These are phyloP conservation scores for Stemphylium vesicarium DNA, from an alignment of 2,329 filamentous ascomycete genomes.

Conservation along the genomic window DNA sequence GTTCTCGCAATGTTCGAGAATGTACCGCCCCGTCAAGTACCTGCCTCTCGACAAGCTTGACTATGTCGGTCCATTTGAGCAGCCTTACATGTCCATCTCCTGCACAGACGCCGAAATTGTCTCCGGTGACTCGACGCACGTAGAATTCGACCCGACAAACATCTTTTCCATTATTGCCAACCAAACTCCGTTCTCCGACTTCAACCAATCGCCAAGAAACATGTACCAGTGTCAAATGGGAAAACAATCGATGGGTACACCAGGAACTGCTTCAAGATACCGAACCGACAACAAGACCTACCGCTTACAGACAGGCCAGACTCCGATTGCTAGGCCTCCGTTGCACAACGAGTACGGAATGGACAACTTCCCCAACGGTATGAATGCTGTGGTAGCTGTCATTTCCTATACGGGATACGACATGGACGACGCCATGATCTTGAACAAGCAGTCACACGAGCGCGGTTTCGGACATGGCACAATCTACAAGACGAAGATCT, in stretches of 20 bases:
- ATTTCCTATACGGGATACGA: slow-evolving; percentile 99
- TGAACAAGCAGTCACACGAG: slow-evolving; percentile 97
- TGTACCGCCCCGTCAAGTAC: slow-evolving; percentile 93
- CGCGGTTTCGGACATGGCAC: slow-evolving; percentile 94
- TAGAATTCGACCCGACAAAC: slow-evolving; percentile 93
- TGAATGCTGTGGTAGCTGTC: slow-evolving; percentile 93
- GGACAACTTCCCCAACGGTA: slow-evolving; percentile 97
- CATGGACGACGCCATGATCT: slow-evolving; percentile 99
- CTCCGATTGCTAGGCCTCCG: slow-evolving; percentile 87
- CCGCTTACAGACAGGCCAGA: slow-evolving; percentile 92
- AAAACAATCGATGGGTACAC: slow-evolving; percentile 99
- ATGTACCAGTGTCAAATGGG: slow-evolving; percentile 89
- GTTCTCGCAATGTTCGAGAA: slow-evolving; percentile 80
- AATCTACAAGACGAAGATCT: slow-evolving; percentile 97
- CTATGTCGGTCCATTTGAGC: slow-evolving; percentile 90
- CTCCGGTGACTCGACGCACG: slow-evolving; percentile 88
- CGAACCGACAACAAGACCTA: slow-evolving; percentile 98
- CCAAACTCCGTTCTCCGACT: slow-evolving; percentile 98
- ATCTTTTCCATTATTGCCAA: slow-evolving; percentile 97
- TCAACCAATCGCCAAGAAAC: slow-evolving; percentile 97
- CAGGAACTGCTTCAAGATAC: slow-evolving; percentile 81
- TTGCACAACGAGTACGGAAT: slow-evolving; percentile 95
- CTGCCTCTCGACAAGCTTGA: slow-evolving; percentile 85
- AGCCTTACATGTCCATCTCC: slow-evolving; percentile 98
- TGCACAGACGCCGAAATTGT: slow-evolving; percentile 86